These are phyloP conservation scores for Gossypium schwendimanii DNA, from an alignment of 441 rosid genomes.

Conservation along the genomic window DNA sequence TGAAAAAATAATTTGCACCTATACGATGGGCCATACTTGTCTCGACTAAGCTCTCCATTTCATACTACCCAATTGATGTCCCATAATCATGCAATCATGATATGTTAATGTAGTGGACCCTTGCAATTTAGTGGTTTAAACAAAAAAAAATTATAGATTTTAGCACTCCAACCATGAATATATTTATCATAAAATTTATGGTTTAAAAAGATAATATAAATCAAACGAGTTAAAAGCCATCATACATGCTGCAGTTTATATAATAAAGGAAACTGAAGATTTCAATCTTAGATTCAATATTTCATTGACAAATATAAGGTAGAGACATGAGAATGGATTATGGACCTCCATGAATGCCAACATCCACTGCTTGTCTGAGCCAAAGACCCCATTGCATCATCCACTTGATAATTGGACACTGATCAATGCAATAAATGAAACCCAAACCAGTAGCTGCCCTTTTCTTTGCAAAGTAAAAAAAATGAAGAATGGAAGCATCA, in stretches of 20 bases:
- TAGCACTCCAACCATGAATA: too few relatives aligned
- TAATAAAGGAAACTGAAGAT: not conserved
- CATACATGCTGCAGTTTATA: too few relatives aligned
- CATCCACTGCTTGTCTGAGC: slow-evolving; percentile 5
- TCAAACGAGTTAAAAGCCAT: too few relatives aligned
- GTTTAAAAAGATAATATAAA: too few relatives aligned
- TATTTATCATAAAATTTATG: too few relatives aligned
- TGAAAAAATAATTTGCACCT: too few relatives aligned
- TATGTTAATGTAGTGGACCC: not conserved
- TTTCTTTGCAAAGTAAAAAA: not conserved
- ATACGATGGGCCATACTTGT: not conserved
- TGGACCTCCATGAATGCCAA: slow-evolving; percentile 15
- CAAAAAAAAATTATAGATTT: too few relatives aligned
- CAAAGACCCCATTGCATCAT: slow-evolving; percentile 11
- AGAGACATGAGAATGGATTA: too few relatives aligned
- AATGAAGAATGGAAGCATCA: not conserved
- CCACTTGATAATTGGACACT: not conserved
- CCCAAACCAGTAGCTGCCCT: not conserved
- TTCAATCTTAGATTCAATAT: not conserved
- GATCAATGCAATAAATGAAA: not conserved
- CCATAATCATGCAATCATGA: not conserved
- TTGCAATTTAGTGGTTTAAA: not conserved
- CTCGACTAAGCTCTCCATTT: not conserved
- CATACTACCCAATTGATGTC: not conserved
- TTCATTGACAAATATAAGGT: not conserved